Conservation (phyloP, 495 filamentous ascomycete genomes). For the Hyphodiscus hymeniophilus region DNA sequence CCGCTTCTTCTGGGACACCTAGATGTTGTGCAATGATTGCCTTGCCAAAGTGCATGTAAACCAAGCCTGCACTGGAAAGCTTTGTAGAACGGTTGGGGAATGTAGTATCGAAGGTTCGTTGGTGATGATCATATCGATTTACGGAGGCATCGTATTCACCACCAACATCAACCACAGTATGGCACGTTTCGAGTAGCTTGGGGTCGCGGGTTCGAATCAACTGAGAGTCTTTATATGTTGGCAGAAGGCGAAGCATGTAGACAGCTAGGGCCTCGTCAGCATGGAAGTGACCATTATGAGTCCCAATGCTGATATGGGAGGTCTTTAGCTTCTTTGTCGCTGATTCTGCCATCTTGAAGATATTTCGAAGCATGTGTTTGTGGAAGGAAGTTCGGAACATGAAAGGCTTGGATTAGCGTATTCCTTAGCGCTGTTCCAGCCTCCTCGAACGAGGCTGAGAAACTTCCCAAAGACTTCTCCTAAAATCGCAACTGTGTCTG, state of each 20-base stretch:
- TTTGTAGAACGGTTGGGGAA: conserved; percentile 72
- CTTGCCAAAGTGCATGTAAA: conserved; percentile 92
- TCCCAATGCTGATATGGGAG: conserved; percentile 62
- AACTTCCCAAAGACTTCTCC: no score
- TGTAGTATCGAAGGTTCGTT: conserved; percentile 76
- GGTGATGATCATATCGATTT: conserved; percentile 94
- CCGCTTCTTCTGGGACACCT: conserved; percentile 47
- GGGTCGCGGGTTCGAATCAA: conserved; percentile 86
- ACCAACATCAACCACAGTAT: conserved; percentile 93
- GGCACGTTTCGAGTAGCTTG: conserved; percentile 65
- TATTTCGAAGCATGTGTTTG: conserved; percentile 22
- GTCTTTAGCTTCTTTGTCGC: conserved; percentile 66
- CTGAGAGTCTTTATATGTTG: conserved; percentile 62
- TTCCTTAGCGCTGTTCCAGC: no score
- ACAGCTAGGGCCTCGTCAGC: conserved; percentile 98
- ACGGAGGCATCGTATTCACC: conserved; percentile 71
- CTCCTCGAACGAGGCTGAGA: no score
- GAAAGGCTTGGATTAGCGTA: no score
- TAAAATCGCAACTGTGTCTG: no score
- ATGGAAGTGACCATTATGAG: conserved; percentile 96
- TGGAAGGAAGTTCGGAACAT: no score
- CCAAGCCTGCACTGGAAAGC: conserved; percentile 84
- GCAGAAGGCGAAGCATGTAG: conserved; percentile 85
- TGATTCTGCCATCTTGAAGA: conserved; percentile 52
- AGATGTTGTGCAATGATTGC: conserved; percentile 68